A percentile compares a stretch with the other conserved stretches of the same genome.
phyloP scores from a whole-genome alignment of 306 rosid species.

The Benincasa hispida region DNA sequence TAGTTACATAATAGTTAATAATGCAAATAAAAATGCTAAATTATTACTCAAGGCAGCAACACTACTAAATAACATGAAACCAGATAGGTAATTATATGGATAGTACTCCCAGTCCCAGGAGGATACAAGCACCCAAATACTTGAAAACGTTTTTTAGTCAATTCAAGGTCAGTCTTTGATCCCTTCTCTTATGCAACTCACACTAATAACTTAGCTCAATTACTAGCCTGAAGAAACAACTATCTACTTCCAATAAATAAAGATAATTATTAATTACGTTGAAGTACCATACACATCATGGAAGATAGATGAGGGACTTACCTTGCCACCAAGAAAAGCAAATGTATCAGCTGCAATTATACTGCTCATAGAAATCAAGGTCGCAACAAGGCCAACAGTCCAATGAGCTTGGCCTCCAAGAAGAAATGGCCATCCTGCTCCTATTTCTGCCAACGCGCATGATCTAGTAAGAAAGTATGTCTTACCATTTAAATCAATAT shows the following conservation, averaged over 20 bases:
- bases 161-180: neutral
- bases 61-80: neutral
- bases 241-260: neutral
- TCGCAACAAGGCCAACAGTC: slow-evolving; percentile 97
- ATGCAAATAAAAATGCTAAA: neutral
- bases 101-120: neutral
- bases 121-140: neutral
- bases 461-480: slow-evolving; percentile 2
- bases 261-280: too few relatives aligned
- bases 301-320: slow-evolving; percentile 15
- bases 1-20: neutral
- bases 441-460: slow-evolving; percentile 27
- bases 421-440: slow-evolving; percentile 37
- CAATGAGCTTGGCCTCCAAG: slow-evolving; percentile 69
- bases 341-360: slow-evolving; percentile 90
- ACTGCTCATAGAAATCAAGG: slow-evolving; percentile 69
- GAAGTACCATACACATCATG: neutral
- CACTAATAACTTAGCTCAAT: neutral
- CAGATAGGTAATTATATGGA: neutral
- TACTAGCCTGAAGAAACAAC: neutral
- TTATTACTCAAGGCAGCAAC: neutral
- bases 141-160: neutral
- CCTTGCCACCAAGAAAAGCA: slow-evolving; percentile 94
- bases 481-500: neutral
- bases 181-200: neutral